A percentile compares a stretch with the other conserved stretches of the same genome.
These are phyloP conservation scores for Lachnellula suecica DNA, from an alignment of 2,329 filamentous ascomycete species.

Conservation along the genomic window DNA sequence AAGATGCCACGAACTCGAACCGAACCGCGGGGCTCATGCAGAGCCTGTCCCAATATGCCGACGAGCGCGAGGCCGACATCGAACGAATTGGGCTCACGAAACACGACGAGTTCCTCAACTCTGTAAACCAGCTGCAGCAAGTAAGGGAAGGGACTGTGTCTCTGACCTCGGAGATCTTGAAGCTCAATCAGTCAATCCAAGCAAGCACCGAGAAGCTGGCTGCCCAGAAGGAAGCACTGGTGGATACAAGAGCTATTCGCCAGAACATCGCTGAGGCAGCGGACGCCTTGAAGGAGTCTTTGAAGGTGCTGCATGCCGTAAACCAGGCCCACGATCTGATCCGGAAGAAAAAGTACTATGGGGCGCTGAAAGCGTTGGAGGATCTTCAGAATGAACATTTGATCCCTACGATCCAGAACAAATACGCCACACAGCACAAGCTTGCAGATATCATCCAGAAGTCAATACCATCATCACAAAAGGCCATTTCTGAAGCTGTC, in stretches of 20 bases:
- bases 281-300: slow-evolving; percentile 82
- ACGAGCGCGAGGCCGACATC: slow-evolving; percentile 86
- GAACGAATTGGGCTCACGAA: slow-evolving; percentile 93
- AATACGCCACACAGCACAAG: slow-evolving; percentile 91
- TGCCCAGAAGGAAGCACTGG: slow-evolving; percentile 89
- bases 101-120: slow-evolving; percentile 93
- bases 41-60: slow-evolving; percentile 77
- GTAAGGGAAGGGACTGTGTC: slow-evolving; percentile 88
- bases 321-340: slow-evolving; percentile 94
- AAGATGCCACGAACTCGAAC: slow-evolving; percentile 79
- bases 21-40: slow-evolving; percentile 73
- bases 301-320: slow-evolving; percentile 87
- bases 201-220: slow-evolving; percentile 91
- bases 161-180: slow-evolving; percentile 86
- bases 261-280: slow-evolving; percentile 96
- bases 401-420: slow-evolving; percentile 67
- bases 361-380: slow-evolving; percentile 87
- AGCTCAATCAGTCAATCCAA: slow-evolving; percentile 93
- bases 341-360: slow-evolving; percentile 92
- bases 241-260: slow-evolving; percentile 86
- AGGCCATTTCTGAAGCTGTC: slow-evolving; percentile 90
- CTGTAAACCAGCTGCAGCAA: slow-evolving; percentile 88
- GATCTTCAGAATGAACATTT: slow-evolving; percentile 96
- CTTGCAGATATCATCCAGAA: slow-evolving; percentile 95
- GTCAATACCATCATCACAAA: slow-evolving; percentile 89